Evolutionary conservation across 495 filamentous ascomycete species (phyloP).

Genomic region (Massariosphaeria phaeospora): DNA sequence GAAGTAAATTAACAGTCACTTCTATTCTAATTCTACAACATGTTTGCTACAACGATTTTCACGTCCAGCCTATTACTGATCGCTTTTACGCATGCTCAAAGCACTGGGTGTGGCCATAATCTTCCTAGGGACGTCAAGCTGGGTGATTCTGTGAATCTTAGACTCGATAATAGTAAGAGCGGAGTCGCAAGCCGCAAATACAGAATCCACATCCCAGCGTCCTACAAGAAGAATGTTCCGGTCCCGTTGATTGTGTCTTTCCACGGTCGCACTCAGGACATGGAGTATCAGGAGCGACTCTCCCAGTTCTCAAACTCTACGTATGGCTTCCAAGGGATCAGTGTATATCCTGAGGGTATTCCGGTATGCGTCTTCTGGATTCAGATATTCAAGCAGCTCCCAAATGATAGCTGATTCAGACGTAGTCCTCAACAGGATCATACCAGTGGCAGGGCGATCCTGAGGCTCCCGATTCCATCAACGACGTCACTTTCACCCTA

Average conservation of each 20-base stretch:
- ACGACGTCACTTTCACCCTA: constrained; percentile 33
- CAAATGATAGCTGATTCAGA: too few relatives aligned
- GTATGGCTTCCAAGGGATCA: constrained; percentile 19
- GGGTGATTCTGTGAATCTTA: constrained; percentile 2
- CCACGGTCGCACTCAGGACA: constrained; percentile 17
- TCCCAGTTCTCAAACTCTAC: constrained; percentile 21
- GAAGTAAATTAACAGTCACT: too few relatives aligned
- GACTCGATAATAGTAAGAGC: constrained; percentile 8
- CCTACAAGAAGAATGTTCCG: constrained; percentile 12
- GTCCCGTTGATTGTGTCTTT: constrained; percentile 28
- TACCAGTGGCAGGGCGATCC: constrained; percentile 25
- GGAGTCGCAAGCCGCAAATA: constrained; percentile 18
- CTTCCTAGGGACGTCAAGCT: constrained; percentile 2
- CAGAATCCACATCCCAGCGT: constrained; percentile 19
- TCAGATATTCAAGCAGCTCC: too few relatives aligned
- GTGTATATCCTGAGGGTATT: constrained; percentile 22
- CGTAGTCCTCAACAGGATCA: too few relatives aligned
- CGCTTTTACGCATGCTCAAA: too few relatives aligned
- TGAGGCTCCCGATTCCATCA: constrained; percentile 4
- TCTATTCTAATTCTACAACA: too few relatives aligned
- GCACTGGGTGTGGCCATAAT: constrained; percentile 11
- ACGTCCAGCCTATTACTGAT: too few relatives aligned
- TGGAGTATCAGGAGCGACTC: constrained; percentile 11
- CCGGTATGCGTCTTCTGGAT: constrained; percentile 7
- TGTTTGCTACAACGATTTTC: too few relatives aligned